Base-by-base conservation (phyloP, 192 early-diverging fungal genomes). In the Obelidium mucronatum region DNA sequence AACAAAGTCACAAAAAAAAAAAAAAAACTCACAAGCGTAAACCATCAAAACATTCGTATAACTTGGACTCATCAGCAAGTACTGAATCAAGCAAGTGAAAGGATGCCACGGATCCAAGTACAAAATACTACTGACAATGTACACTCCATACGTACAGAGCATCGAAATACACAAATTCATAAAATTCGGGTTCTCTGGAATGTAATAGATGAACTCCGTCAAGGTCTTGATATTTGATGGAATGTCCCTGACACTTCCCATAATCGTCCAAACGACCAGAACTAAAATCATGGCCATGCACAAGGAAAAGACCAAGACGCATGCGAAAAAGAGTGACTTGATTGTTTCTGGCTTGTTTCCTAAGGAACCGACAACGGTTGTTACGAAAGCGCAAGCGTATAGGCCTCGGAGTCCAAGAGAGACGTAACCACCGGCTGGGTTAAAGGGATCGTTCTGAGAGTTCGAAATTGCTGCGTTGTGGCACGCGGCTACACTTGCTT, bases 91-190 rank as follows among this genome's bases (percentile, higher is more conserved):
- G 33, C 77, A 77, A 8, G 82, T 89, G 40, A 88, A 61, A 40
- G 82, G 72, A 56, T 88, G 87, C 80, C 81, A 85, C 31, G 87
- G 87, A 61, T 88, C 86, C 75, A 86, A 59, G 70, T 86, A 83
- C 68, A 88, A 40, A 2, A 88, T 24, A 33, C 74, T 76, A 19
- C 78, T 68, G 22, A 89, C 6, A 19, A 88, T 35, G 58, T 87
- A 88, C 52, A 88, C 24, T 2, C 79, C 84, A 64, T 88, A 88
- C 4, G 87, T 88, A 1, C 74, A 76, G 11, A 64, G 62, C 22
- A 84, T 56, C 22, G 85, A 84, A 33, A 88, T 56, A 55, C 84
- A 66, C n/a, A 89, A 70, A 51, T 83, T 80, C n/a, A 77, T 42
- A 53, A 89, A 82, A 3, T 79, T 42, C 2, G 75, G 76, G 19